Conservation (phyloP, 345 rosid species). For the Clausena lansium region DNA sequence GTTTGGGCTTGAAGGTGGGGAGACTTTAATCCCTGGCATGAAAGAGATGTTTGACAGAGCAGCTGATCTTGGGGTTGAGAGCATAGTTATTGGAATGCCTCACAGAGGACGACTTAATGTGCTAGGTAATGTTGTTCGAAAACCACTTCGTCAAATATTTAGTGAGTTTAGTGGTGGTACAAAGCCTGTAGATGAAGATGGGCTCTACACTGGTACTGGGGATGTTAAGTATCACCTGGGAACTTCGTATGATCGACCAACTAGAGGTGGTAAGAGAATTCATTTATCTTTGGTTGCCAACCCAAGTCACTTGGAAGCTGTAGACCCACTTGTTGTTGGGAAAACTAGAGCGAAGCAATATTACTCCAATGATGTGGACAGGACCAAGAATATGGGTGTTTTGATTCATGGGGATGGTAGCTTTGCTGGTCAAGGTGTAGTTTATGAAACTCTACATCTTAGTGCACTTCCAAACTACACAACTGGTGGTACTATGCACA, state of each 20-base stretch:
- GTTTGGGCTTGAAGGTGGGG: conserved; percentile 88
- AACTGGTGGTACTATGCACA: conserved; percentile 88
- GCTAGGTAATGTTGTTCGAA: conserved; percentile 75
- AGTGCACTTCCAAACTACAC: conserved; percentile 84
- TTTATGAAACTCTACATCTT: conserved; percentile 82
- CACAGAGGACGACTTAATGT: conserved; percentile 82
- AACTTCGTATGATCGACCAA: conserved; percentile 85
- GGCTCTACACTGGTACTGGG: conserved; percentile 81
- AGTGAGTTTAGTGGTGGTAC: conserved; percentile 84
- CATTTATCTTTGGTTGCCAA: conserved; percentile 86
- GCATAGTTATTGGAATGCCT: conserved; percentile 79
- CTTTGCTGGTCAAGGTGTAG: conserved; percentile 91
- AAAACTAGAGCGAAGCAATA: conserved; percentile 86
- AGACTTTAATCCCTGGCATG: conserved; percentile 87
- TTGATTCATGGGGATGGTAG: conserved; percentile 92
- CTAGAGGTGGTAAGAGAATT: conserved; percentile 81
- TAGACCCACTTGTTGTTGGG: conserved; percentile 81
- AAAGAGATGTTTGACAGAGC: conserved; percentile 85
- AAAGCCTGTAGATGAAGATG: conserved; percentile 77
- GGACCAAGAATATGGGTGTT: conserved; percentile 69
- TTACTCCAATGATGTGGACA: conserved; percentile 58
- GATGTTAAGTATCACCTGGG: conserved; percentile 87
- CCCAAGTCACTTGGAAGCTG: conserved; percentile 92
- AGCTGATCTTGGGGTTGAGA: conserved; percentile 82
- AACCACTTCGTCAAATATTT: conserved; percentile 77